These are phyloP conservation scores for Aspergillus asperescens DNA, from an alignment of 495 filamentous ascomycete species.

Conservation along the genomic window DNA sequence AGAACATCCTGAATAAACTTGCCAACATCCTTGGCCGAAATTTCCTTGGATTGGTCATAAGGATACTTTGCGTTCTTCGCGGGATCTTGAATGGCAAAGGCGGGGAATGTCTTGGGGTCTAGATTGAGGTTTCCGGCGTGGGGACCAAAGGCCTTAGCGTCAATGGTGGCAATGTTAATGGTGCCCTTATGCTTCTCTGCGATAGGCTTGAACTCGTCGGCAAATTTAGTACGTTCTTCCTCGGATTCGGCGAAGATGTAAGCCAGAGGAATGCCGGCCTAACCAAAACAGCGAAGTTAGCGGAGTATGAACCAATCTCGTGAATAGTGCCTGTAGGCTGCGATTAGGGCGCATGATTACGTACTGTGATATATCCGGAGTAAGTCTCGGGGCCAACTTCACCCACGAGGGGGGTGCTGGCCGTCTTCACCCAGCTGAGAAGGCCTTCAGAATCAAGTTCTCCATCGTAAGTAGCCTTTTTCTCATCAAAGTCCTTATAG, in stretches of 20 bases:
- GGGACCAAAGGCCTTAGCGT: conserved; percentile 89
- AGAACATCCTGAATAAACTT: conserved; percentile 85
- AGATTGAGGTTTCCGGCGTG: conserved; percentile 98
- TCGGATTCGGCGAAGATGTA: conserved; percentile 96
- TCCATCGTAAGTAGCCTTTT: conserved; percentile 77
- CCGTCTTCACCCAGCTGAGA: conserved; percentile 72
- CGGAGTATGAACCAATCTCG: not conserved
- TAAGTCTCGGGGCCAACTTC: conserved; percentile 99
- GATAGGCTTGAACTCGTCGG: conserved; percentile 52
- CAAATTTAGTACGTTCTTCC: conserved; percentile 79
- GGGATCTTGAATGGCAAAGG: conserved; percentile 96
- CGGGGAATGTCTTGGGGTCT: conserved; percentile 87
- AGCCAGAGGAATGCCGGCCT: conserved; percentile 86
- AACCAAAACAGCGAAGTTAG: conserved; percentile 5
- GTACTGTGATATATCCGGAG: conserved; percentile 84
- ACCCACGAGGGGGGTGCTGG: conserved; percentile 86
- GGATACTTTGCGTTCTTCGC: conserved; percentile 97
- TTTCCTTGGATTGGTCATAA: conserved; percentile 76
- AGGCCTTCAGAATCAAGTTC: conserved; percentile 74
- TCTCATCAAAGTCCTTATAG: conserved; percentile 98
- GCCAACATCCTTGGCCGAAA: conserved; percentile 69
- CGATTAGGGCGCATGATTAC: conserved; percentile 21
- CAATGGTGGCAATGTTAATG: conserved; percentile 96
- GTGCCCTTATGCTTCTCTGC: conserved; percentile 63
- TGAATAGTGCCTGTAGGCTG: not conserved